A percentile compares a stretch with the other conserved stretches of the same genome.
Evolutionary conservation across 2,329 filamentous ascomycete species (phyloP).

Genomic region (Scedosporium aurantiacum): DNA sequence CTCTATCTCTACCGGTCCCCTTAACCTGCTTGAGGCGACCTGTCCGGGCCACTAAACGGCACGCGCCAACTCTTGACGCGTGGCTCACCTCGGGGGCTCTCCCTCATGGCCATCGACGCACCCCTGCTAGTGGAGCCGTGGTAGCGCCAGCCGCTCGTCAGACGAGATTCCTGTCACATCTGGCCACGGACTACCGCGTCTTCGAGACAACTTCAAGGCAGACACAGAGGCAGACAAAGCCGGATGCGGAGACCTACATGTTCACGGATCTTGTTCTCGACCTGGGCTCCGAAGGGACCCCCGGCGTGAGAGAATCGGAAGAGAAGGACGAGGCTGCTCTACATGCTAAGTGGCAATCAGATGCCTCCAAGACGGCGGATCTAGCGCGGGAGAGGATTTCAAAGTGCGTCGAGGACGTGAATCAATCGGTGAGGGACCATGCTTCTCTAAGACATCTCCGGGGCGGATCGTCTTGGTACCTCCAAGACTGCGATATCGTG

Average conservation of each 20-base stretch:
- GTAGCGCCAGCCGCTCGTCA: no score
- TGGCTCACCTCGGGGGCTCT: background rate
- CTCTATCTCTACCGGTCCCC: background rate
- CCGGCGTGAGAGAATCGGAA: slow-evolving; percentile 29
- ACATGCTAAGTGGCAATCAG: slow-evolving; percentile 17
- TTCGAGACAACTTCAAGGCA: background rate
- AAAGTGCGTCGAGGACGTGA: slow-evolving; percentile 2
- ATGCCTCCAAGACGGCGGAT: slow-evolving; percentile 20
- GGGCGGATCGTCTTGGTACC: slow-evolving; percentile 22
- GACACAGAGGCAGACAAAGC: background rate
- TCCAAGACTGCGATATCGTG: slow-evolving; percentile 32
- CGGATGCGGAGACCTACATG: slow-evolving; percentile 18
- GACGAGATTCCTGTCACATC: no score
- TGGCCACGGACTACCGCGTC: background rate
- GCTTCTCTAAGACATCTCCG: background rate
- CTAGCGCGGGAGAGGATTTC: slow-evolving; percentile 9
- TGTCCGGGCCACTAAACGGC: background rate
- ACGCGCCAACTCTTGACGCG: background rate
- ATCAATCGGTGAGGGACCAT: background rate
- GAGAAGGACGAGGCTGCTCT: slow-evolving; percentile 23
- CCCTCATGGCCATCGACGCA: background rate
- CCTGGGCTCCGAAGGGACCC: slow-evolving; percentile 37
- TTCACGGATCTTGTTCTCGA: slow-evolving; percentile 35
- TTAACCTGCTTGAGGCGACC: background rate
- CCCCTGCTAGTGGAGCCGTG: background rate